A percentile compares a stretch with the other conserved stretches of the same genome.
These are phyloP conservation scores for Stramenopiles sp. DNA, from an alignment of 352 stramenopile genomes.

Conservation along the genomic window DNA sequence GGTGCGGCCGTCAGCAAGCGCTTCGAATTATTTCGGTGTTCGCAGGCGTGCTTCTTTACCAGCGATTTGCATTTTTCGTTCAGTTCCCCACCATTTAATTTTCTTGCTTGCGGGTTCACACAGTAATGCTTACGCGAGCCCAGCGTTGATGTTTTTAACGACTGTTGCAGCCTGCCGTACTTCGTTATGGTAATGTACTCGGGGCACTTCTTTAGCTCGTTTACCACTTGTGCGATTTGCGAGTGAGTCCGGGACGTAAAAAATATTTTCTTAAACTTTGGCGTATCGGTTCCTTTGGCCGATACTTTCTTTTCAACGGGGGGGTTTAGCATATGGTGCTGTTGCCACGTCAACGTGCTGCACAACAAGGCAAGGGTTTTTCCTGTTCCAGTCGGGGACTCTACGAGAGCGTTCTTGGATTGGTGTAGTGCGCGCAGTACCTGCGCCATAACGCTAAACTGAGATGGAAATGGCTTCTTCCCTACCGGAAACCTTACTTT, in stretches of 20 bases:
- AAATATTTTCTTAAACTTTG: conserved; percentile 88
- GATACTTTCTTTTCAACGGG: neutral
- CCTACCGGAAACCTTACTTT: conserved; percentile 44
- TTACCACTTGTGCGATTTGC: conserved; percentile 88
- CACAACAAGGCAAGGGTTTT: conserved; percentile 95
- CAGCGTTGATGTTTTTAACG: conserved; percentile 57
- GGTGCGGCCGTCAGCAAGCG: too few relatives aligned
- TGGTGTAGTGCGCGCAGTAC: conserved; percentile 66
- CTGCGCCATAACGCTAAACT: conserved; percentile 73
- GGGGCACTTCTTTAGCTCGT: conserved; percentile 84
- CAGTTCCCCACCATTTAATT: conserved; percentile 51
- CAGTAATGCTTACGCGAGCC: conserved; percentile 89
- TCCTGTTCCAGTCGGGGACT: conserved; percentile 89
- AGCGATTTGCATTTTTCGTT: conserved; percentile 58
- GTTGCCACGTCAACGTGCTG: conserved; percentile 73
- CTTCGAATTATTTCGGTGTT: too few relatives aligned
- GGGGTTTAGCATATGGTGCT: conserved; percentile 25
- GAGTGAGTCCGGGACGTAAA: conserved; percentile 94
- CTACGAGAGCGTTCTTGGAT: conserved; percentile 84
- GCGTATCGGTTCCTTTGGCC: too few relatives aligned
- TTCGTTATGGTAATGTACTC: too few relatives aligned
- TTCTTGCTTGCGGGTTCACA: conserved; percentile 74
- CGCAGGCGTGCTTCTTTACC: conserved; percentile 41
- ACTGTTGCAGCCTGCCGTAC: too few relatives aligned
- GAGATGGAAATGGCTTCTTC: conserved; percentile 53